These are phyloP conservation scores for Graphilbum fragrans DNA, from an alignment of 2,329 filamentous ascomycete genomes.

Conservation along the genomic window DNA sequence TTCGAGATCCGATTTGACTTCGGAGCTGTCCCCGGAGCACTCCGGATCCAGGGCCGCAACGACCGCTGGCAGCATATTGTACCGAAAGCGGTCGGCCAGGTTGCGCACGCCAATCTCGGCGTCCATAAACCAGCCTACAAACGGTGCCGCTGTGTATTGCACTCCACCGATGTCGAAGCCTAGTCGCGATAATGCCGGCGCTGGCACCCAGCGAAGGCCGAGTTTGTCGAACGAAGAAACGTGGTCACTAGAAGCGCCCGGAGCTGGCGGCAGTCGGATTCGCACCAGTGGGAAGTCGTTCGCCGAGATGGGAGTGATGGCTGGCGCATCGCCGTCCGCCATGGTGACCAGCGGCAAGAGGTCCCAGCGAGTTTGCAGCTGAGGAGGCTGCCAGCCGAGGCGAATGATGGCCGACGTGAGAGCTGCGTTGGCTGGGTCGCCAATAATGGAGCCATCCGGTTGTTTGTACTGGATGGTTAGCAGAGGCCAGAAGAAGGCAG, in stretches of 20 bases:
- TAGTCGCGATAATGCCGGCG: slow-evolving; percentile 14
- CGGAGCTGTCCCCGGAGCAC: slow-evolving; percentile 2
- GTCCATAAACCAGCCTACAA: slow-evolving; percentile 19
- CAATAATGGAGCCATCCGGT: slow-evolving; percentile 12
- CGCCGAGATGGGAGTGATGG: slow-evolving; percentile 11
- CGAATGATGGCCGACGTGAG: slow-evolving; percentile 15
- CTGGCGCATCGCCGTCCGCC: slow-evolving; percentile 14
- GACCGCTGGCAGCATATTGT: slow-evolving; percentile 14
- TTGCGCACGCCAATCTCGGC: slow-evolving; percentile 18
- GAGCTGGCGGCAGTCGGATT: slow-evolving; percentile 15
- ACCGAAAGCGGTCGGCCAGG: slow-evolving; percentile 15
- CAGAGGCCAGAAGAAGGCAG: neutral
- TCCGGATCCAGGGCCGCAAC: slow-evolving; percentile 9
- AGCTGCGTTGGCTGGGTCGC: slow-evolving; percentile 14
- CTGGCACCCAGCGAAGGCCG: slow-evolving; percentile 15
- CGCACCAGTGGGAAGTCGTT: slow-evolving; percentile 10
- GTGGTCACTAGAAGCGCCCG: too few species aligned
- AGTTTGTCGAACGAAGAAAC: slow-evolving; percentile 13
- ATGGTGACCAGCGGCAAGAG: slow-evolving; percentile 16
- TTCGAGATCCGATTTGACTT: slow-evolving; percentile 6
- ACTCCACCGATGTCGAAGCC: slow-evolving; percentile 17
- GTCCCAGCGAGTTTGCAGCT: slow-evolving; percentile 13
- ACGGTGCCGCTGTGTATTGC: slow-evolving; percentile 9
- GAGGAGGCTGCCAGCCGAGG: slow-evolving; percentile 15
- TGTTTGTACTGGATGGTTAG: slow-evolving; percentile 9